Percentiles rank a stretch among this genome's conserved stretches.
These are phyloP conservation scores for Hericium rajendrae DNA, from an alignment of 768 basidiomycete genomes.

Conservation along the genomic window DNA sequence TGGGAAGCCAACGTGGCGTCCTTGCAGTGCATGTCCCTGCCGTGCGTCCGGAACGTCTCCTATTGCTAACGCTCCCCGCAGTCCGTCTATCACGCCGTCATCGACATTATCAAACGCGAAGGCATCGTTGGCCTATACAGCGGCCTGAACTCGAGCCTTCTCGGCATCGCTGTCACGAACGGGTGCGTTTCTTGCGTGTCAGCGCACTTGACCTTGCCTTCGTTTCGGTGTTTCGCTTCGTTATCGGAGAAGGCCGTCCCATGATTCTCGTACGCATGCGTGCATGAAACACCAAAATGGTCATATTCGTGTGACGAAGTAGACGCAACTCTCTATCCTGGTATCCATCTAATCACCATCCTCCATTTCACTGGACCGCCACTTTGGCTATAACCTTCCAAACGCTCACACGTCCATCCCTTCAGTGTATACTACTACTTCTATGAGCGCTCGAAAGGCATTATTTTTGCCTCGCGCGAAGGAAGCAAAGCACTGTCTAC, in stretches of 20 bases:
- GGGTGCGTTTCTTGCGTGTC: slow-evolving; percentile 37
- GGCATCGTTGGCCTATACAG: slow-evolving; percentile 80
- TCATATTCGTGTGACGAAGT: too few relatives aligned
- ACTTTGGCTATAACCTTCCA: too few relatives aligned
- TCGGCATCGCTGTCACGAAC: slow-evolving; percentile 91
- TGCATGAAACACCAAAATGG: too few relatives aligned
- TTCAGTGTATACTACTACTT: slow-evolving; percentile 87
- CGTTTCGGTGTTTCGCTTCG: neutral
- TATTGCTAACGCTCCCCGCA: slow-evolving; percentile 19
- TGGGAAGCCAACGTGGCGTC: neutral
- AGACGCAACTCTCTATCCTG: too few relatives aligned
- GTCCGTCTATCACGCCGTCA: slow-evolving; percentile 55
- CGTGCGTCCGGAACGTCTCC: neutral
- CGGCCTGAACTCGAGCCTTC: slow-evolving; percentile 74
- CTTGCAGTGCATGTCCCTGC: neutral
- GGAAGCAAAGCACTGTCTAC: slow-evolving; percentile 69
- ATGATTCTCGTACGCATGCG: too few relatives aligned
- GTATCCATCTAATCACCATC: too few relatives aligned
- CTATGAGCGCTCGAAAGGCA: slow-evolving; percentile 62
- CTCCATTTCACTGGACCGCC: too few relatives aligned
- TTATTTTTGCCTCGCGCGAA: slow-evolving; percentile 42
- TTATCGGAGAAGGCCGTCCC: neutral
- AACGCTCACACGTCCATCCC: neutral
- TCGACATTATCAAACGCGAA: slow-evolving; percentile 76
- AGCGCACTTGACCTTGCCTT: neutral